Conservation (phyloP, 2,329 filamentous ascomycete genomes). For the Endoconidiophora laricicola region DNA sequence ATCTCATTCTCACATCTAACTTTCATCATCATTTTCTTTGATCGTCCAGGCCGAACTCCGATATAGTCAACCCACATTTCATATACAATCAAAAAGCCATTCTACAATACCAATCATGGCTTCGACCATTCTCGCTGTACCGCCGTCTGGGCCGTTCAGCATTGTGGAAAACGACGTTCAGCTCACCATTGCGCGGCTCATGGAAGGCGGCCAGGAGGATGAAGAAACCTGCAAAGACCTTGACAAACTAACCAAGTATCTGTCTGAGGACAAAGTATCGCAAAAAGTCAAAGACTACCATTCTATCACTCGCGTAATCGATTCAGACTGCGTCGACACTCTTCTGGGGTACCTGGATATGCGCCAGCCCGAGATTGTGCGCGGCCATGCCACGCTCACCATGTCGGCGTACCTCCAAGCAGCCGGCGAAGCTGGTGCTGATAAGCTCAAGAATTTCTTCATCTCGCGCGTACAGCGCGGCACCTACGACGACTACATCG, state of each 20-base stretch:
- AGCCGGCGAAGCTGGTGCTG: slow-evolving; percentile 51
- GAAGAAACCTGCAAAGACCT: slow-evolving; percentile 47
- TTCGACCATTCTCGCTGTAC: slow-evolving; percentile 1
- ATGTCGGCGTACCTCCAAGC: slow-evolving; percentile 72
- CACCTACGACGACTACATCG: slow-evolving; percentile 74
- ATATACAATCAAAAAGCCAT: not conserved
- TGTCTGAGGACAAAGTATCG: slow-evolving; percentile 36
- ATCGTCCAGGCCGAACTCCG: not conserved
- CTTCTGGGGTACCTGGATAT: slow-evolving; percentile 77
- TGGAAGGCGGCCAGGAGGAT: slow-evolving; percentile 79
- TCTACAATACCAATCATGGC: slow-evolving; percentile 3
- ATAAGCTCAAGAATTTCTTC: slow-evolving; percentile 59
- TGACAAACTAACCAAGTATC: slow-evolving; percentile 40
- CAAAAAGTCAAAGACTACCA: slow-evolving; percentile 25
- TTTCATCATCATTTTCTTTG: too few relatives aligned
- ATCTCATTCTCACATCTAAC: too few relatives aligned
- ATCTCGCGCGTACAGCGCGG: slow-evolving; percentile 52
- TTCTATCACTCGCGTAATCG: slow-evolving; percentile 45
- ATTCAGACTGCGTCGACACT: slow-evolving; percentile 64
- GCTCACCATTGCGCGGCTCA: slow-evolving; percentile 70
- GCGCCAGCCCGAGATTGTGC: slow-evolving; percentile 54
- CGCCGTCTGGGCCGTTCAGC: not conserved
- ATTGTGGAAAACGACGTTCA: slow-evolving; percentile 45
- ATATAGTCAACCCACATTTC: not conserved
- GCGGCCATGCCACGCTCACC: slow-evolving; percentile 67